Percentiles rank a stretch among this genome's conserved stretches.
phyloP scores from a whole-genome alignment of 2,329 filamentous ascomycete species.

The Dactylellina parvicollis region DNA sequence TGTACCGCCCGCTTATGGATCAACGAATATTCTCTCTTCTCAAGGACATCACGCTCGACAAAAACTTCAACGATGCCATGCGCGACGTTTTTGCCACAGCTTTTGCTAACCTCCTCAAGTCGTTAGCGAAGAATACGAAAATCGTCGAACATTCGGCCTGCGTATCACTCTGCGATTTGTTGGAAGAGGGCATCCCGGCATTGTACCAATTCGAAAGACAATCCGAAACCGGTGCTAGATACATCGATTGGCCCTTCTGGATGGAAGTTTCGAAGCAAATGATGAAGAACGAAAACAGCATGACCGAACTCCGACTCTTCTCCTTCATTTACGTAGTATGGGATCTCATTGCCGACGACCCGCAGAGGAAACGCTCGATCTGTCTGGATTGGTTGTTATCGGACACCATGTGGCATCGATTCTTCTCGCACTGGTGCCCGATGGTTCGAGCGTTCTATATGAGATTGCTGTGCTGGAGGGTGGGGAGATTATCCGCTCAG shows the following conservation, averaged over 20 bases:
- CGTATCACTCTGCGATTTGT: slow-evolving; percentile 88
- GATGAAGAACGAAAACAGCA: slow-evolving; percentile 83
- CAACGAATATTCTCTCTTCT: slow-evolving; percentile 87
- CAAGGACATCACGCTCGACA: slow-evolving; percentile 75
- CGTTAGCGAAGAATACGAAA: slow-evolving; percentile 77
- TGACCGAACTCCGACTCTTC: slow-evolving; percentile 86
- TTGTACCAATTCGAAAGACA: slow-evolving; percentile 63
- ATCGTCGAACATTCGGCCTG: slow-evolving; percentile 84
- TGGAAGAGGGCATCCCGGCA: slow-evolving; percentile 81
- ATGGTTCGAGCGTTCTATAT: slow-evolving; percentile 96
- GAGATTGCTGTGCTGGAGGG: slow-evolving; percentile 86
- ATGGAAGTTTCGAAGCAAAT: slow-evolving; percentile 80
- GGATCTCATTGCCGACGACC: slow-evolving; percentile 74
- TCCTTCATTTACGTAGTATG: slow-evolving; percentile 83
- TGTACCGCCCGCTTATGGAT: slow-evolving; percentile 81
- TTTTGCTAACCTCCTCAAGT: slow-evolving; percentile 77
- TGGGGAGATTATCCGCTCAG: slow-evolving; percentile 71
- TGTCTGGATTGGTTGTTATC: slow-evolving; percentile 80
- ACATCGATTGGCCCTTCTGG: slow-evolving; percentile 86
- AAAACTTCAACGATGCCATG: slow-evolving; percentile 59
- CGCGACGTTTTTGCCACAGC: slow-evolving; percentile 78
- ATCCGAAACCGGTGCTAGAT: slow-evolving; percentile 59
- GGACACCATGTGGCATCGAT: slow-evolving; percentile 77
- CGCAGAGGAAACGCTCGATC: slow-evolving; percentile 73
- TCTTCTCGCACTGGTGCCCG: slow-evolving; percentile 94